Percentiles rank a stretch among this genome's conserved stretches.
Evolutionary conservation across 306 rosid species (phyloP).

Genomic region (Rubus parviflorus): DNA sequence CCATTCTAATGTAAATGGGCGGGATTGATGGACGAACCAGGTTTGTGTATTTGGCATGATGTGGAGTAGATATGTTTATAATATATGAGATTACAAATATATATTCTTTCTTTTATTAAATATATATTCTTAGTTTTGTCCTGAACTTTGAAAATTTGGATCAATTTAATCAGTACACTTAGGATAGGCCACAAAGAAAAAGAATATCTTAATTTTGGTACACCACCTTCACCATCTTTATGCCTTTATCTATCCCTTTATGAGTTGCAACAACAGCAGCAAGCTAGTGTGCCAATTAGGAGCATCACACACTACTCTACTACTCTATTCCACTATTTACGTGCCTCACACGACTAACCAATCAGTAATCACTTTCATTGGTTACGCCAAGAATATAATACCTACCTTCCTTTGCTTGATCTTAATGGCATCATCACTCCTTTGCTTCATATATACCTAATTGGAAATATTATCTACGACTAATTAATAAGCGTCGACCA

Average conservation of each 20-base stretch:
- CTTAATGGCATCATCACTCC: neutral
- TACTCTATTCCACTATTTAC: constrained; percentile 29
- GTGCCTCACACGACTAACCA: constrained; percentile 59
- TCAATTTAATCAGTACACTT: too few relatives aligned
- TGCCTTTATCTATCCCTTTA: neutral
- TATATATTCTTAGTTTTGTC: too few relatives aligned
- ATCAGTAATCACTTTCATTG: constrained; percentile 25
- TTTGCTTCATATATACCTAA: neutral
- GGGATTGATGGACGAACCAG: too few relatives aligned
- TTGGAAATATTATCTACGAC: too few relatives aligned
- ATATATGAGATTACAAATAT: too few relatives aligned
- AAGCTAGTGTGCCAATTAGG: constrained; percentile 20
- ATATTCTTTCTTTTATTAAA: too few relatives aligned
- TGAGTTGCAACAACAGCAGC: neutral
- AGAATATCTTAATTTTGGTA: neutral
- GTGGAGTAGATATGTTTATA: too few relatives aligned
- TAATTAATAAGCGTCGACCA: too few relatives aligned
- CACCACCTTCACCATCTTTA: neutral
- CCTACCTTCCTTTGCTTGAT: constrained; percentile 5
- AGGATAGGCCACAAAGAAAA: too few relatives aligned
- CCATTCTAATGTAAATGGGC: too few relatives aligned
- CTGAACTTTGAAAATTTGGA: too few relatives aligned
- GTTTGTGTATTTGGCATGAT: too few relatives aligned
- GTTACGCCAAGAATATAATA: constrained; percentile 41
- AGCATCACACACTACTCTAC: constrained; percentile 27